A percentile compares a stretch with the other conserved stretches of the same genome.
Conservation (phyloP, 2,329 filamentous ascomycete species). For the Neonectria sp. region DNA sequence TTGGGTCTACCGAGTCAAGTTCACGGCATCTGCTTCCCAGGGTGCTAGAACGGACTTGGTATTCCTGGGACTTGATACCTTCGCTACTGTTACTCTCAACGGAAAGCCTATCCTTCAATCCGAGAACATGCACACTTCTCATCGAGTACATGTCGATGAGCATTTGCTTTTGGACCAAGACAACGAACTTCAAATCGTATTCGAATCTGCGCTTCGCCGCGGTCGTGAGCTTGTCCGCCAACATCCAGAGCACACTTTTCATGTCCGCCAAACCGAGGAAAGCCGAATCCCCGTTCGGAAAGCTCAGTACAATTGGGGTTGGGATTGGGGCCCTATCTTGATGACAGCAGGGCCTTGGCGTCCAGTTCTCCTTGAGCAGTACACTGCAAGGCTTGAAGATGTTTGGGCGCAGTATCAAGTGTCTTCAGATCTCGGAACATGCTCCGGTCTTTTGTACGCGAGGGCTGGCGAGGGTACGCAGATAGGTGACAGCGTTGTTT, state of each 20-base stretch:
- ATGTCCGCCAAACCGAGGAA: constrained; percentile 49
- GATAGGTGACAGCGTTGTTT: neutral
- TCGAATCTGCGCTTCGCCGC: neutral
- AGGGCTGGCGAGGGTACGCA: constrained; percentile 1
- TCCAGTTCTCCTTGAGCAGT: constrained; percentile 76
- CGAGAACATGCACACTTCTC: constrained; percentile 76
- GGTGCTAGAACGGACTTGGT: constrained; percentile 59
- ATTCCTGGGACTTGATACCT: constrained; percentile 77
- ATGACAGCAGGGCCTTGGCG: constrained; percentile 78
- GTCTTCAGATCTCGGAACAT: constrained; percentile 5
- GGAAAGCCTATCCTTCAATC: constrained; percentile 66
- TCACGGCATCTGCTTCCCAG: neutral
- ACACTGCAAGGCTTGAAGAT: constrained; percentile 71
- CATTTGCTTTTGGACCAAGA: constrained; percentile 68
- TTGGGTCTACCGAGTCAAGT: constrained; percentile 73
- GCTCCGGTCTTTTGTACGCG: constrained; percentile 4
- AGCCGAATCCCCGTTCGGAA: constrained; percentile 63
- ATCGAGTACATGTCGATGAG: constrained; percentile 69
- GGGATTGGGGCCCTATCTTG: constrained; percentile 79
- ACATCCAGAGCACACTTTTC: constrained; percentile 24
- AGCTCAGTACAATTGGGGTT: constrained; percentile 80
- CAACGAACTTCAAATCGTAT: constrained; percentile 46
- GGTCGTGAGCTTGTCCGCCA: constrained; percentile 13
- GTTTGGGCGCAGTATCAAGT: constrained; percentile 57
- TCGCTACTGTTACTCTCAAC: constrained; percentile 71